Evolutionary conservation across 768 basidiomycete genomes (phyloP).

Genomic region (Neoboletus subvelutipes): DNA sequence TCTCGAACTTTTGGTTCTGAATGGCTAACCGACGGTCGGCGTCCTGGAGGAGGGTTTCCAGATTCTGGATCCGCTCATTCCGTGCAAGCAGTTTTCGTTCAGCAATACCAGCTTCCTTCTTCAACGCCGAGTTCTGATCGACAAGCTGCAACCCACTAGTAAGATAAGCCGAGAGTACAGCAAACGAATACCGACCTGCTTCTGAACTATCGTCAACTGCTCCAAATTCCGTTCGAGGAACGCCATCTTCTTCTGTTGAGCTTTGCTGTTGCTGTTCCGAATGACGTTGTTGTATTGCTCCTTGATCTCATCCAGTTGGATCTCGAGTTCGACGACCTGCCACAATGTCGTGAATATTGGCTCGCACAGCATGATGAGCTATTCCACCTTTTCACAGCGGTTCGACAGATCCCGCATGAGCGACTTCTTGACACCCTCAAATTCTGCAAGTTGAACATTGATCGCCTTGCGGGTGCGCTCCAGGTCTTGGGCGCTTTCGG

Average conservation of each 20-base stretch:
- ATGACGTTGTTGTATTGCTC: constrained; percentile 99
- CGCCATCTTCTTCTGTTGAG: constrained; percentile 99
- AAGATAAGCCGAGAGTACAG: neutral
- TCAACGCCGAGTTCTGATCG: constrained; percentile 94
- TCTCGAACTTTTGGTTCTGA: constrained; percentile 95
- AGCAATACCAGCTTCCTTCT: constrained; percentile 96
- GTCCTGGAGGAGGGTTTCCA: constrained; percentile 90
- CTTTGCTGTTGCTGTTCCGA: constrained; percentile 96
- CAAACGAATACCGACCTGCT: constrained; percentile 62
- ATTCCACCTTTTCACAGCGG: constrained; percentile 92
- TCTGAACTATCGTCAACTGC: constrained; percentile 92
- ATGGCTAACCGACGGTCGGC: constrained; percentile 89
- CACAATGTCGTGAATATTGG: constrained; percentile 15
- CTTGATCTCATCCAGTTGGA: constrained; percentile 96
- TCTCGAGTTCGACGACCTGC: constrained; percentile 98
- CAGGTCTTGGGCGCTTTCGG: constrained; percentile 95
- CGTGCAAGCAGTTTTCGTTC: constrained; percentile 95
- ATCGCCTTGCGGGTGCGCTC: constrained; percentile 96
- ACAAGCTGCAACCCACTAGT: constrained; percentile 66
- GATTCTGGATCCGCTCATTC: constrained; percentile 96
- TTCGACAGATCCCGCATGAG: constrained; percentile 99
- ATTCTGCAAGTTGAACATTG: constrained; percentile 97
- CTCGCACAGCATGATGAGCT: constrained; percentile 11
- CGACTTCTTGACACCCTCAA: constrained; percentile 98
- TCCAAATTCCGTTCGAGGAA: constrained; percentile 97